Conservation (phyloP, 2,329 filamentous ascomycete genomes). For the Penicillium olsonii region DNA sequence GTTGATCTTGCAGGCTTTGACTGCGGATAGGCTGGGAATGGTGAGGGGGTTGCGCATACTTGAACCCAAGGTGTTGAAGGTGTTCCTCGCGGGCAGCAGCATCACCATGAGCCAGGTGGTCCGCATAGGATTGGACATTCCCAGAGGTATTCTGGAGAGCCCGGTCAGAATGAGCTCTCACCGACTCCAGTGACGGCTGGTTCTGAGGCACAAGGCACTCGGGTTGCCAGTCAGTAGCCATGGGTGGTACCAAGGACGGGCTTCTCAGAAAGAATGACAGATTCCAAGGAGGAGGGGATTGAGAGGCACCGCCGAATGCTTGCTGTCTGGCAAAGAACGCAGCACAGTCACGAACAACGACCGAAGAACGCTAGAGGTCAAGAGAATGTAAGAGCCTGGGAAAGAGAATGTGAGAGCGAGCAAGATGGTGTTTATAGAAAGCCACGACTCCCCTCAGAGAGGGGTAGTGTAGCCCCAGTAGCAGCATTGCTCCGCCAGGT, state of each 20-base stretch:
- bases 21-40: constrained; percentile 29
- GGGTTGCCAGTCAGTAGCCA: constrained; percentile 45
- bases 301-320: constrained; percentile 39
- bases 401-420: constrained; percentile 48
- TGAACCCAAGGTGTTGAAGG: constrained; percentile 37
- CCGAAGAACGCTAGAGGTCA: constrained; percentile 41
- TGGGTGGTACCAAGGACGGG: constrained; percentile 36
- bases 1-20: constrained; percentile 27
- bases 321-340: constrained; percentile 42
- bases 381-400: constrained; percentile 46
- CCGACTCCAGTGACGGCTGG: constrained; percentile 37
- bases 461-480: constrained; percentile 32
- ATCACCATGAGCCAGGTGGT: constrained; percentile 32
- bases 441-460: constrained; percentile 33
- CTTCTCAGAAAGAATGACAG: constrained; percentile 43
- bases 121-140: constrained; percentile 45
- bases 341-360: constrained; percentile 35
- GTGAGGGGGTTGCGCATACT: constrained; percentile 36
- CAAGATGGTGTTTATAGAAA: constrained; percentile 45
- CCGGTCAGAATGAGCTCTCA: constrained; percentile 39
- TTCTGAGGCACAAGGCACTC: constrained; percentile 42
- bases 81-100: constrained; percentile 35
- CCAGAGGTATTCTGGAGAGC: constrained; percentile 46
- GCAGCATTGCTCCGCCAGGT: constrained; percentile 38
- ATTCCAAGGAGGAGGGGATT: constrained; percentile 38